phyloP scores from a whole-genome alignment of 768 basidiomycete species.

The Dacryopinax primogenitus region DNA sequence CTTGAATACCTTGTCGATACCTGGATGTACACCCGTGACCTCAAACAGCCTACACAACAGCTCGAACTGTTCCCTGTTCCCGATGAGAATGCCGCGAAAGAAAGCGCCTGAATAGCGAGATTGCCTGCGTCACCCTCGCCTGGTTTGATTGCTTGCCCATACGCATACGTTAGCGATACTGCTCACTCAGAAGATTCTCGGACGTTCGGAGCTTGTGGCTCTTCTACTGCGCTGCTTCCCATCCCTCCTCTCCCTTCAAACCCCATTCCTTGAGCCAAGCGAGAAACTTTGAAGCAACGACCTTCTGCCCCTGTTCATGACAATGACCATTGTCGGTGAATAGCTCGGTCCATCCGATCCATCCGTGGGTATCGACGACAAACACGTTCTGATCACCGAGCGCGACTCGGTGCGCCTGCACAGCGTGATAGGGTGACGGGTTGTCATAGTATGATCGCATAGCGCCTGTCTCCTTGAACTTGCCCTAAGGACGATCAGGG shows the following conservation, averaged over 20 bases:
- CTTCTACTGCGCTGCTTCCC: conserved; percentile 11
- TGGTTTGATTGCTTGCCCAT: no score
- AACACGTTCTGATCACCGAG: conserved; percentile 38
- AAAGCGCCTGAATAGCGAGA: conserved; percentile 28
- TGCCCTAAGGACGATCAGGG: background rate
- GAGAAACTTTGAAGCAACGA: conserved; percentile 37
- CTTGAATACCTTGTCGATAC: conserved; percentile 45
- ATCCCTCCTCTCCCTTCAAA: conserved; percentile 23
- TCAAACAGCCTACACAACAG: conserved; percentile 40
- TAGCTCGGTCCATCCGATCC: conserved; percentile 41
- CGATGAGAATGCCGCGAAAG: conserved; percentile 43
- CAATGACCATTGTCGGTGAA: conserved; percentile 38
- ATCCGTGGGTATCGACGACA: conserved; percentile 45
- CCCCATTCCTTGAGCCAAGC: conserved; percentile 40
- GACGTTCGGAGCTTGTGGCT: background rate
- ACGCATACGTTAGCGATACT: background rate
- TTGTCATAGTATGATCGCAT: background rate
- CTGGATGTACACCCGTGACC: conserved; percentile 36
- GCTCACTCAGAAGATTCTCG: background rate
- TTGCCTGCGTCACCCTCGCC: conserved; percentile 17
- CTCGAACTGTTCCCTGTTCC: conserved; percentile 49
- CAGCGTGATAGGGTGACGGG: background rate
- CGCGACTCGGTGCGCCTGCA: conserved; percentile 19
- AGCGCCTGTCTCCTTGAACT: conserved; percentile 4
- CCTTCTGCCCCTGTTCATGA: conserved; percentile 35